phyloP scores from a whole-genome alignment of 2,329 filamentous ascomycete genomes.

The Onygenales sp. region DNA sequence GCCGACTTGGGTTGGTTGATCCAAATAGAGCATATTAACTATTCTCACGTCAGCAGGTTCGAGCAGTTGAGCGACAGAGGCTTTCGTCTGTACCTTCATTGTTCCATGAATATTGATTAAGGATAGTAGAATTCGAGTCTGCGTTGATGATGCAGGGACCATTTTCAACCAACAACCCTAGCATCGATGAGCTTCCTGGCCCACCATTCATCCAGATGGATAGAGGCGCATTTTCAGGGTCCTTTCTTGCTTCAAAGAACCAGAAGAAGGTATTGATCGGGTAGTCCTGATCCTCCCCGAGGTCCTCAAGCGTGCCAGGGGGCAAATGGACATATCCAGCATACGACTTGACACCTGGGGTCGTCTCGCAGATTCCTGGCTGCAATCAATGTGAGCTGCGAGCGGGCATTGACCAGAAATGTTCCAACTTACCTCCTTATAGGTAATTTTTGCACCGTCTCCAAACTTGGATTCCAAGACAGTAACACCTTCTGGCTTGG shows the following conservation, averaged over 20 bases:
- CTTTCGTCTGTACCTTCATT: slow-evolving; percentile 24
- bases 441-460: slow-evolving; percentile 43
- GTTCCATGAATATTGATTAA: slow-evolving; percentile 49
- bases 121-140: slow-evolving; percentile 22
- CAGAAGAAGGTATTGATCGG: slow-evolving; percentile 25
- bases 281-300: slow-evolving; percentile 10
- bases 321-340: slow-evolving; percentile 13
- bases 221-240: slow-evolving; percentile 34
- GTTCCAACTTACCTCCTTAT: slow-evolving; percentile 37
- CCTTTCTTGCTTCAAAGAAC: slow-evolving; percentile 40
- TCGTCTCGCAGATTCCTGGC: slow-evolving; percentile 48
- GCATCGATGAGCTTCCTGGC: slow-evolving; percentile 36
- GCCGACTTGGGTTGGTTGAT: slow-evolving; percentile 54
- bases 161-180: slow-evolving; percentile 34
- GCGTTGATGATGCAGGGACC: slow-evolving; percentile 36
- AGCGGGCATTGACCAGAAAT: neutral
- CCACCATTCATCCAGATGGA: slow-evolving; percentile 40
- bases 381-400: slow-evolving; percentile 11
- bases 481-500: slow-evolving; percentile 28
- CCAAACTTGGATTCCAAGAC: slow-evolving; percentile 27
- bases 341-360: slow-evolving; percentile 38
- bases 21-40: slow-evolving; percentile 59
- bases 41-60: neutral
- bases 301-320: slow-evolving; percentile 7
- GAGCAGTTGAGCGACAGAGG: neutral